Evolutionary conservation across 1,284 basidiomycete species (phyloP), one percentile per base, ranked within the genome.

Genomic region (Sporisorium exsertum): DNA sequence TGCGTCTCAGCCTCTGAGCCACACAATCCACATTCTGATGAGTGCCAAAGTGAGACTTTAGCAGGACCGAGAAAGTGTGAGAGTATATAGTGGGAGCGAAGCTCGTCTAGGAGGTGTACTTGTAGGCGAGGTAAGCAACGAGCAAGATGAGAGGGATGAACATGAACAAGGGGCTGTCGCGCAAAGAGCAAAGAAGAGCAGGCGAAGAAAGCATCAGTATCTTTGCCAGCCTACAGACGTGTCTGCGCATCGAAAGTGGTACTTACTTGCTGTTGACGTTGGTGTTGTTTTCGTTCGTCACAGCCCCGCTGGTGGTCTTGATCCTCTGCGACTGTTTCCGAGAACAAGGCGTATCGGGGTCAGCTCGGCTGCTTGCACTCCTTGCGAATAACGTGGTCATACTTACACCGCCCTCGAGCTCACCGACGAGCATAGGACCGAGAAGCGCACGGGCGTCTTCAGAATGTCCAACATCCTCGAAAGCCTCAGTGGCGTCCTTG

Each of bases 391-490:
- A n/a, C 40, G n/a, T 9, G 6, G 40, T 43, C n/a, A 45, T 55
- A 78, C 78, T 64, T 70, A 72, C 77, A 51, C 74, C 75, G 58
- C 81, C 82, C 51, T 80, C 80, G 46, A 90, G 95, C 89, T 81
- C 87, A 90, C 70, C 87, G 29, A 87, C 86, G 53, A 83, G 81
- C 78, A 87, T 86, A 45, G 85, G 81, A n/a, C 90, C 89, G 64
- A 99, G 89, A 73, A 97, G 90, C n/a, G 89, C 91, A 67, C 96
- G 91, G 18, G 96, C 97, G 87, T 99, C 97, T 84, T 99, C 97
- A 18, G 95, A 98, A 90, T 99, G 96, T 49, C 97, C 96, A 53
- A 99, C 95, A 86, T 99, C 97, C 88, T 99, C 97, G 84, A 99
- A 99, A 13, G 96, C 94, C 86, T 99, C 97, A 47, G 96, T 97